Base-by-base conservation (phyloP, 2,329 filamentous ascomycete species). In the Graphiopsis chlorocephala region DNA sequence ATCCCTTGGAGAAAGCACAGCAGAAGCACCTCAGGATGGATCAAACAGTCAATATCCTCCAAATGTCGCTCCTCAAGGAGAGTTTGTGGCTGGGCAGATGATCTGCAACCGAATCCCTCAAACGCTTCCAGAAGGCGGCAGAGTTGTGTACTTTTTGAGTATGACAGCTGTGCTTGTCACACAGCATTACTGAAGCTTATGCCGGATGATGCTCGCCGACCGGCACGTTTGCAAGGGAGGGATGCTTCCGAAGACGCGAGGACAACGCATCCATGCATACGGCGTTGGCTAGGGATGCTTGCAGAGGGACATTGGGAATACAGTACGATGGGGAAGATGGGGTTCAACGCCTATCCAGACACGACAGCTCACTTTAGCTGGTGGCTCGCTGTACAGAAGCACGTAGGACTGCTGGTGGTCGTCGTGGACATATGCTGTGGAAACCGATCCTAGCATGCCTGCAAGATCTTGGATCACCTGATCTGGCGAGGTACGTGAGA, bases 241-340 rank as follows among this genome's bases (percentile, higher is more conserved):
- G 42, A 25, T 25, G 42, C n/a, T 52, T 45, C 42, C 45, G 28
- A 42, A 42, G 48, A 17, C 20, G 60, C 48, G 28, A 31, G 60
- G 29, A 53, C 60, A 62, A 50, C 60, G 60, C 60, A 62, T 62
- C 25, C 33, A 55, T 62, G 60, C 60, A 62, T 50, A 61, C 33
- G 23, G 3, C 15, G 10, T 62, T 50, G 14, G 33, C 60, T 31
- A 52, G 60, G 60, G 48, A 55, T 53, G 48, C 60, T 38, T 53
- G 48, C 23, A 45, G 50, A 17, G 48, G 15, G n/a, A 5, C n/a
- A 15, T 25, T 42, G 50, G n/a, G 38, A 45, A 45, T 45, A 28
- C 25, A 29, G 50, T n/a, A 17, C 25, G 33, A 58, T 33, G 29
- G 55, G 38, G 25, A 25, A 45, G 33, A 45, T 14, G 33, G 25